A percentile compares a stretch with the other conserved stretches of the same genome.
phyloP scores from a whole-genome alignment of 768 basidiomycete genomes.

The Lactarius vividus region DNA sequence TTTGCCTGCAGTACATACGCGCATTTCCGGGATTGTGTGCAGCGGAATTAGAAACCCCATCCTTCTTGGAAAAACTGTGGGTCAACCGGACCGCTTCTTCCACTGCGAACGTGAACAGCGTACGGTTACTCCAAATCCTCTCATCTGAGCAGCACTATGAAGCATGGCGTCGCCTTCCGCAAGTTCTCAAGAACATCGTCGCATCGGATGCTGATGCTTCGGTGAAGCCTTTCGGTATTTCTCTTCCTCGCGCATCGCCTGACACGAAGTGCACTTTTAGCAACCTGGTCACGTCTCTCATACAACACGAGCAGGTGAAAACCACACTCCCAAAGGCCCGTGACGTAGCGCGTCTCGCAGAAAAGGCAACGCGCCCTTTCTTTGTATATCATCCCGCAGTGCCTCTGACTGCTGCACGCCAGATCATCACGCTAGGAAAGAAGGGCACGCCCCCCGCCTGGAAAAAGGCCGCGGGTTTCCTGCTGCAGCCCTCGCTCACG shows the following conservation, averaged over 20 bases:
- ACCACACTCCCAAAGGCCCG: constrained; percentile 95
- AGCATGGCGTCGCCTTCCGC: constrained; percentile 91
- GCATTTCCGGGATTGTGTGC: too few species aligned
- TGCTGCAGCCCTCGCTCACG: constrained; percentile 67
- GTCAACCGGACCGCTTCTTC: background rate
- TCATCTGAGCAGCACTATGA: constrained; percentile 50
- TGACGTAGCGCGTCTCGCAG: constrained; percentile 86
- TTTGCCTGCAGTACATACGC: background rate
- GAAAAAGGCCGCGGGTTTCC: constrained; percentile 70
- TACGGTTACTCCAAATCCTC: background rate
- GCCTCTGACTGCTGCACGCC: background rate
- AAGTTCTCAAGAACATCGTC: constrained; percentile 91
- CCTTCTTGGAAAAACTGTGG: background rate
- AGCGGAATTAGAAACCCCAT: too few species aligned
- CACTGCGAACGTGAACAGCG: background rate
- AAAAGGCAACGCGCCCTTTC: constrained; percentile 60
- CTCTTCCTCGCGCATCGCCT: background rate
- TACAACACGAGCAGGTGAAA: constrained; percentile 94
- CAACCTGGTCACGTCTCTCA: constrained; percentile 89
- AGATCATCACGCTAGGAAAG: constrained; percentile 94
- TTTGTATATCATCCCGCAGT: background rate
- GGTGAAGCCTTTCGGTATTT: constrained; percentile 46
- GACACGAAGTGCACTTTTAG: constrained; percentile 40
- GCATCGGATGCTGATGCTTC: constrained; percentile 89
- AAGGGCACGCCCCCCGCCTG: constrained; percentile 69